phyloP scores from a whole-genome alignment of 2,329 filamentous ascomycete genomes.

The Aspergillus awamori region DNA sequence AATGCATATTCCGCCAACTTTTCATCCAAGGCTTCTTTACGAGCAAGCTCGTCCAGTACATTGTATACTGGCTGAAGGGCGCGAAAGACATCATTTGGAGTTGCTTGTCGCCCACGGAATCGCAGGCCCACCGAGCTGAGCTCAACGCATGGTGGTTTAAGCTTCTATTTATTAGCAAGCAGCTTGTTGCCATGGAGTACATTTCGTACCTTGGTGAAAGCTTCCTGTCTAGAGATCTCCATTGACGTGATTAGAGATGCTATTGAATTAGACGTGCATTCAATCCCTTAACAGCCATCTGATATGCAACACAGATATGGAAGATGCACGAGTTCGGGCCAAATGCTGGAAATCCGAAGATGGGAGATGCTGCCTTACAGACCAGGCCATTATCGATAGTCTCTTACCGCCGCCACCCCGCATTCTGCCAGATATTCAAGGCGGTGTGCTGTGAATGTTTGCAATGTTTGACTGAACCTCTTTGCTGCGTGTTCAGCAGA shows the following conservation, averaged over 20 bases:
- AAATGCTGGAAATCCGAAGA: not conserved
- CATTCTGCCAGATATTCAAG: conserved; percentile 29
- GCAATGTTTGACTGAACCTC: not conserved
- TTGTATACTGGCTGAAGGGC: conserved; percentile 50
- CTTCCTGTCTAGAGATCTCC: conserved; percentile 44
- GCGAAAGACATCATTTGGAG: conserved; percentile 51
- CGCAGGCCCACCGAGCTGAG: conserved; percentile 58
- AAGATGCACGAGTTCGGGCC: not conserved
- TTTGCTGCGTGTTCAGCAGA: not conserved
- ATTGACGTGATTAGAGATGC: conserved; percentile 25
- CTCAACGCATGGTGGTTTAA: conserved; percentile 62
- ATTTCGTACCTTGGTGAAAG: conserved; percentile 43
- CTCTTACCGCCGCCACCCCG: conserved; percentile 16
- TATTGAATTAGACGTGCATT: not conserved
- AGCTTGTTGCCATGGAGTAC: not conserved
- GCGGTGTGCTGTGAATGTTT: conserved; percentile 24
- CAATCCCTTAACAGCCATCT: conserved; percentile 3
- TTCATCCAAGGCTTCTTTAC: conserved; percentile 62
- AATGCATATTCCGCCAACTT: conserved; percentile 93
- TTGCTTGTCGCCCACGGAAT: conserved; percentile 51
- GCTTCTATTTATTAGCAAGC: conserved; percentile 41
- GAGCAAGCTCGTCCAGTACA: conserved; percentile 44
- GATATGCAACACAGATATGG: not conserved
- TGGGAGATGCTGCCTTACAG: not conserved
- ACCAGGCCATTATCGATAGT: conserved; percentile 6